Conservation (phyloP, 83 land plant species). For the Diphasiastrum complanatum region DNA sequence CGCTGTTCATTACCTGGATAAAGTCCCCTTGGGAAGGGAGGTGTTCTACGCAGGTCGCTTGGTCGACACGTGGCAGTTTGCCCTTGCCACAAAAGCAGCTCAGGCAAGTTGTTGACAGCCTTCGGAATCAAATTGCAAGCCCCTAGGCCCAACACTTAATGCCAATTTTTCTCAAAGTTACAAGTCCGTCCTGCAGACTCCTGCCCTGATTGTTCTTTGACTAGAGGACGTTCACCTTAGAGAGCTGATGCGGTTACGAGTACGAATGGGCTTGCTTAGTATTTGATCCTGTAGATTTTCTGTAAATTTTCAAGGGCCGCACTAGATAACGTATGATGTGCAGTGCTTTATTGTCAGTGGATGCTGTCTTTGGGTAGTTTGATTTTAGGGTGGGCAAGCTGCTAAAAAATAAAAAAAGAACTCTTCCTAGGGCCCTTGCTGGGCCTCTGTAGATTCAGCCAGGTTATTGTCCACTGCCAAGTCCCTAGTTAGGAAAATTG, state of each 20-base stretch:
- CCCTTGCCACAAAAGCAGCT: constrained; percentile 23
- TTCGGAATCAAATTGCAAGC: constrained; percentile 5
- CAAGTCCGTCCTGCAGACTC: background rate
- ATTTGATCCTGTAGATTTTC: constrained; percentile 15
- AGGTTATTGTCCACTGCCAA: constrained; percentile 19
- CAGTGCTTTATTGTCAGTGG: constrained; percentile 16
- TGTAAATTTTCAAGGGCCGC: constrained; percentile 14
- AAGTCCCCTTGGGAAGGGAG: constrained; percentile 1
- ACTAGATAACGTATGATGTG: constrained; percentile 20
- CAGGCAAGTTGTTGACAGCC: too few relatives aligned
- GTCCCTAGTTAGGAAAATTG: too few relatives aligned
- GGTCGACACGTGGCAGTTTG: constrained; percentile 19
- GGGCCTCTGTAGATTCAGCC: constrained; percentile 17
- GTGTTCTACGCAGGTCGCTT: constrained; percentile 17
- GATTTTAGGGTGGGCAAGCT: too few relatives aligned
- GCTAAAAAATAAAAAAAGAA: too few relatives aligned
- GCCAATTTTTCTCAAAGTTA: too few relatives aligned
- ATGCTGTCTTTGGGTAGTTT: constrained; percentile 24
- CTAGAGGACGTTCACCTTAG: too few relatives aligned
- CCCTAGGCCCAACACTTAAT: constrained; percentile 15
- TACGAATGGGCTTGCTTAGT: constrained; percentile 16
- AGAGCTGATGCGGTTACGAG: constrained; percentile 5
- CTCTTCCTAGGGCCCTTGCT: constrained; percentile 15
- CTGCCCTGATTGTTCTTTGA: background rate
- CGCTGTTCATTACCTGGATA: constrained; percentile 11